Conservation (phyloP, 257 asterid species). For the Leonotis leonurus region DNA sequence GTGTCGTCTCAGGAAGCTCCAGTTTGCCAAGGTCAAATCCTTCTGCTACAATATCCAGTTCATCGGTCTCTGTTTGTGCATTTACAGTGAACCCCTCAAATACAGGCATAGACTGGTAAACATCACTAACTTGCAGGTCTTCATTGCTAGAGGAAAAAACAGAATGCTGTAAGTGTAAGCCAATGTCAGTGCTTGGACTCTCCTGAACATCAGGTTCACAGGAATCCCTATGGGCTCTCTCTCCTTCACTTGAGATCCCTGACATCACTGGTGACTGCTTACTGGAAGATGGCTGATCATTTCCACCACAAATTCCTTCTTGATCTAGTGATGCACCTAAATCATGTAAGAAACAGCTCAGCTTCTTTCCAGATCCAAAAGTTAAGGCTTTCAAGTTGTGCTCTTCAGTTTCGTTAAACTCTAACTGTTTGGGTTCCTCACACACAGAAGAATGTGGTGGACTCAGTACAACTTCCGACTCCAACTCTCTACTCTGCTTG, state of each 20-base stretch:
- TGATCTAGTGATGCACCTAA: constrained; percentile 21
- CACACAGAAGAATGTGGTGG: constrained; percentile 27
- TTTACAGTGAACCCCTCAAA: constrained; percentile 61
- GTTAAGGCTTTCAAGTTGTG: constrained; percentile 22
- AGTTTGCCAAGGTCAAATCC: constrained; percentile 39
- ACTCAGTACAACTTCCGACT: constrained; percentile 24
- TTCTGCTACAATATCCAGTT: constrained; percentile 35
- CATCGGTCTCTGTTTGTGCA: constrained; percentile 32
- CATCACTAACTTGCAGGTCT: constrained; percentile 26
- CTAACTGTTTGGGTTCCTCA: constrained; percentile 46
- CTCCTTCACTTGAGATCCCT: constrained; percentile 19
- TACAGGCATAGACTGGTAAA: constrained; percentile 51
- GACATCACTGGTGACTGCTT: constrained; percentile 20
- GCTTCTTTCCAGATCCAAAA: constrained; percentile 21
- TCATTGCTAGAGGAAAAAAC: constrained; percentile 31
- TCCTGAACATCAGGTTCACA: constrained; percentile 17
- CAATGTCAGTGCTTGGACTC: constrained; percentile 19
- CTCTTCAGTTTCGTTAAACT: constrained; percentile 29
- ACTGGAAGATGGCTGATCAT: constrained; percentile 12
- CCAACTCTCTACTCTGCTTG: constrained; percentile 28
- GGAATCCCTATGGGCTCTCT: constrained; percentile 18
- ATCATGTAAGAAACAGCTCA: constrained; percentile 21
- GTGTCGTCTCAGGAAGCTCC: constrained; percentile 40
- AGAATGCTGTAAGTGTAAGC: constrained; percentile 20
- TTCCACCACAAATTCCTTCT: constrained; percentile 18